Base-by-base conservation (phyloP, 2,329 filamentous ascomycete species). In the Monilinia fructicola region DNA sequence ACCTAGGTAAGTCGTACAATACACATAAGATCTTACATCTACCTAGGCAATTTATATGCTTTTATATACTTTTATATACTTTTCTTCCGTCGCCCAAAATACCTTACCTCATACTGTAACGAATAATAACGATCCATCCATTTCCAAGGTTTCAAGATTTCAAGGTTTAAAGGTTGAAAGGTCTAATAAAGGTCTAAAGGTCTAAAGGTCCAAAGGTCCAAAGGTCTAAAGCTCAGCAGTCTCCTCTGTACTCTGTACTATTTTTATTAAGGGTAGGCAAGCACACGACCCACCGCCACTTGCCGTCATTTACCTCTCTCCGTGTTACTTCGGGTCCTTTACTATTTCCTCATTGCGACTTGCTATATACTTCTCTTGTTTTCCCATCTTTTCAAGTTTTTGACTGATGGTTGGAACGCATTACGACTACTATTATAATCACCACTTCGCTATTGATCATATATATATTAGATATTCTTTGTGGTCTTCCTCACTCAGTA, bases 271-370 rank as follows among this genome's bases (percentile, higher is more conserved):
- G 53, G 21, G 28, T 6, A 60, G n/a, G 28, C 28, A 35, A 23
- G 42, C 28, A 60, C 44, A 50, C 58, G 28, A 50, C 31, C 58
- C 28, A 50, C 58, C 44, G n/a, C 23, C 48, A 60, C 58, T 60
- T 50, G 28, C 31, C 28, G 44, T 60, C 58, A 60, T 48, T 59
- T 60, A 38, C 10, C n/a, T 54, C 21, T 23, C 42, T 59, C 40
- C 21, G 31, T 59, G 26, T 59, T 46, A 46, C 42, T 59, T 42
- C 40, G 26, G 55, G 42, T 12, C 26, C 26, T 42, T 31, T 9
- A 5, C 6, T 31, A 23, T 59, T 48, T 59, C 14, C 56, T 31
- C 3, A 3, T 31, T 35, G 3, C 31, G 6, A 35, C 5, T 35
- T 7, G 31, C 31, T 60, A 48, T 60, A 60, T 60, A 48, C 42